Base-by-base conservation (phyloP, 2,329 filamentous ascomycete genomes). In the Pezicula carpinea region DNA sequence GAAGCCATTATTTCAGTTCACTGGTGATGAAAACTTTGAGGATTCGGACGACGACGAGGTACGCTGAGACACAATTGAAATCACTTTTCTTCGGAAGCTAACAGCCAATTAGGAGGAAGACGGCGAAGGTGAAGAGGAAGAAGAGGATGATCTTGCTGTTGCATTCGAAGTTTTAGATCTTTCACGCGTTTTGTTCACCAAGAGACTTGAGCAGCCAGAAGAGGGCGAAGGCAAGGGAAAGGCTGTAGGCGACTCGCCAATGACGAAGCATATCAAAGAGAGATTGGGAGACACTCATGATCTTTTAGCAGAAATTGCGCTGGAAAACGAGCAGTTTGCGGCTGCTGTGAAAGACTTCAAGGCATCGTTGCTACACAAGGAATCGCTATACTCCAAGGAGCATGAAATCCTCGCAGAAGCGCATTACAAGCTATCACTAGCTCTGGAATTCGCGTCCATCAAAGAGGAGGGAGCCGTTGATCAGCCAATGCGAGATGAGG, bases 381-480 rank as follows among this genome's bases (percentile, higher is more conserved):
- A 87, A 57, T 77, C 86, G 43, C 76, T 97, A 3, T 90, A 89
- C 63, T 78, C 88, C 0, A 76, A 85, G 42, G 89, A 95, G 52
- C 89, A 88, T 13, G 87, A 90, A 58, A 78, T 95, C 43, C 79
- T 97, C 47, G 92, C 93, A 35, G 93, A 99, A 71, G 92, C 89
- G 14, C 90, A 99, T 71, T 99, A 87, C 74, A 97, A 96, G 69
- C 83, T 99, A 21, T 96, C 92, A 0, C 79, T 99, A 14, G 93
- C 93, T 0, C 78, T 99, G 22, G 93, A 99, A 64, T 97, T 97
- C 58, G 89, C 89, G 4, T 93, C 89, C 0, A 81, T 93, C 39
- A 87, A 79, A 69, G 69, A 73, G 23, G 68, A 69, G 43, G 63
- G 66, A 4, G 64, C 71, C 51, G 73, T 90, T 46, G 85, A 90